These are phyloP conservation scores for Candida boleticola DNA, from an alignment of 805 yeast species.

Conservation along the genomic window DNA sequence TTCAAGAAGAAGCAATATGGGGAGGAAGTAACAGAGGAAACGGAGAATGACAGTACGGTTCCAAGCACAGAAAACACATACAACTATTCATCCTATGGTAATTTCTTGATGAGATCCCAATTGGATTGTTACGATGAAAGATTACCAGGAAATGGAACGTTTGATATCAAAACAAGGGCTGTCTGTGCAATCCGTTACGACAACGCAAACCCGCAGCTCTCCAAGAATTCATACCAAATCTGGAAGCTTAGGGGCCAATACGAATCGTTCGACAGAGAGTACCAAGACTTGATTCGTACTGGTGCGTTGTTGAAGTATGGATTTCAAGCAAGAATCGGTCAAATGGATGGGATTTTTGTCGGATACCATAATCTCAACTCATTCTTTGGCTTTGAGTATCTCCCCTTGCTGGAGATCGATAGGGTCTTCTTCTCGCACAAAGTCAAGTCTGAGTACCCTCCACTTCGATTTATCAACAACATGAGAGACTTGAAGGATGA, in stretches of 20 bases:
- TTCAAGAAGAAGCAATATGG: constrained; percentile 18
- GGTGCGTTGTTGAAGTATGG: constrained; percentile 77
- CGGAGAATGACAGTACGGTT: constrained; percentile 19
- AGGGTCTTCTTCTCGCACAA: constrained; percentile 23
- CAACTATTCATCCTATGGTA: constrained; percentile 69
- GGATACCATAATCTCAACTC: constrained; percentile 83
- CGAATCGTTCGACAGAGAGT: constrained; percentile 84
- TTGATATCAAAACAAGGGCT: constrained; percentile 91
- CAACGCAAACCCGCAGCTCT: constrained; percentile 52
- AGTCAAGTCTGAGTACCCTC: neutral
- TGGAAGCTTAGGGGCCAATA: constrained; percentile 56
- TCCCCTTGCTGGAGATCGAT: constrained; percentile 75
- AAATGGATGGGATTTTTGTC: constrained; percentile 93
- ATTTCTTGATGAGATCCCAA: constrained; percentile 84
- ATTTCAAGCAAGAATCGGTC: constrained; percentile 90
- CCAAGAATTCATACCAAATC: constrained; percentile 66
- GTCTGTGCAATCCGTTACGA: constrained; percentile 84
- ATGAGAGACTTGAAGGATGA: constrained; percentile 28
- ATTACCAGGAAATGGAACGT: constrained; percentile 87
- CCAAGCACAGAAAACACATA: constrained; percentile 37
- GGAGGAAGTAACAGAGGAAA: constrained; percentile 7
- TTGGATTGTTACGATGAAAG: constrained; percentile 76
- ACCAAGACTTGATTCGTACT: constrained; percentile 68
- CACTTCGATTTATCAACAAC: constrained; percentile 14
- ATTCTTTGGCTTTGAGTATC: constrained; percentile 87